Base-by-base conservation (phyloP, 768 basidiomycete species). In the Lentinus tigrinus region DNA sequence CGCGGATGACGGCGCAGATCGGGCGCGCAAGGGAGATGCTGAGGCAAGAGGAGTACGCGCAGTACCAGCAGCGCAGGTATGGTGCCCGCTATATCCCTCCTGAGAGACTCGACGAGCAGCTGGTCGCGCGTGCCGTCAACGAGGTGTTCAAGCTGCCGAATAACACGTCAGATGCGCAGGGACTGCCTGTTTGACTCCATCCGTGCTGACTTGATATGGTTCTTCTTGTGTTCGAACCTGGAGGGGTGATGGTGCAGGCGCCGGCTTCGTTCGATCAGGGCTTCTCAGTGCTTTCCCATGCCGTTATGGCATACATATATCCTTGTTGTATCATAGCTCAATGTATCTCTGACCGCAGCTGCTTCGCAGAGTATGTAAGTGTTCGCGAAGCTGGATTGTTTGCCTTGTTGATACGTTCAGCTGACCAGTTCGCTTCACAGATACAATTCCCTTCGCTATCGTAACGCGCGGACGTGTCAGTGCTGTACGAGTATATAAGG, bases 21-120 rank as follows among this genome's bases (percentile, higher is more conserved):
- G 67, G 58, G 16, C 64, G 67, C 9, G 69, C 67, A 13, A 55
- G 69, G 16, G 69, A 70, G 61, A 47, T 54, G 47, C 56, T 66
- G 16, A 49, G 67, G 26, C 66, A 67, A 40, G 60, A 62, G 47
- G 62, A 60, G 56, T 65, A 49, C 47, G 46, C 56, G 4, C 24
- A 38, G 11, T 48, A 37, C 34, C 56, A 58, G 50, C 56, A 56
- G 47, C 62, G 55, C 23, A 38, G 47, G 42, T 63, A 57, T n/a
- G 64, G 62, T 3, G 48, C 49, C 14, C 60, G 57, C 36, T 63
- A 57, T 27, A 36, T 31, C 4, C 40, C 48, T 16, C 52, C 64
- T 16, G 64, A 62, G 39, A n/a, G 48, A 6, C 56, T 46, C 16
- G 64, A 65, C 24, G 61, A 65, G 39, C 58, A 65, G 53, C 52